A percentile compares a stretch with the other conserved stretches of the same genome.
These are phyloP conservation scores for Artemisia argyi DNA, from an alignment of 129 eudicot genomes.

Conservation along the genomic window DNA sequence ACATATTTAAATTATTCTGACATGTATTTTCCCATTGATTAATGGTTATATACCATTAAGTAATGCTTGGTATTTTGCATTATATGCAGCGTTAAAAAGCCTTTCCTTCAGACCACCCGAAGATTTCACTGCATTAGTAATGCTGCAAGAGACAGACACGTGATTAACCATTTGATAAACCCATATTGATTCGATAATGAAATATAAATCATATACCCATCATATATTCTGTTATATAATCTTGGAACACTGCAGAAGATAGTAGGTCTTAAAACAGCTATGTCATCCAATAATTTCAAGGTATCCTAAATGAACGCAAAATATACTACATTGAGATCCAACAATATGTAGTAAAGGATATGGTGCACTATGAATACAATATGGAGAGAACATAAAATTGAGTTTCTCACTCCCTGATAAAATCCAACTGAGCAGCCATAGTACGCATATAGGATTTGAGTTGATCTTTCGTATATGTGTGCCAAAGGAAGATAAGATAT, in stretches of 20 bases:
- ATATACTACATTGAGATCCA: neutral
- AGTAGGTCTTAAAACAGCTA: constrained; percentile 71
- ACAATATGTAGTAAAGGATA: neutral
- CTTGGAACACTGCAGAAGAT: constrained; percentile 91
- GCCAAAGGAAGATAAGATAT: constrained; percentile 92
- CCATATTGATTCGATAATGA: neutral
- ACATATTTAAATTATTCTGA: too few species aligned
- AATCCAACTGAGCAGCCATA: constrained; percentile 77
- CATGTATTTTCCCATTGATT: too few species aligned
- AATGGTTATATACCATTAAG: constrained; percentile 44
- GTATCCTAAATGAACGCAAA: constrained; percentile 52
- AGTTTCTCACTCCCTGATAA: constrained; percentile 78
- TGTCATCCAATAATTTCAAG: constrained; percentile 79
- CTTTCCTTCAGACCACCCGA: constrained; percentile 68
- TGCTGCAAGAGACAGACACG: constrained; percentile 38
- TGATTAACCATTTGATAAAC: constrained; percentile 18
- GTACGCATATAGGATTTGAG: constrained; percentile 45
- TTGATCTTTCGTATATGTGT: constrained; percentile 72
- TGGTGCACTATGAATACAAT: neutral
- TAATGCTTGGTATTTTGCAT: constrained; percentile 77
- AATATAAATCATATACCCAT: constrained; percentile 49
- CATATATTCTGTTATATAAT: constrained; percentile 64
- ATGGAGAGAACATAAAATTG: constrained; percentile 19
- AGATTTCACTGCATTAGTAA: constrained; percentile 63
- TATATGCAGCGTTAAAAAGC: constrained; percentile 72